Percentiles rank a stretch among this genome's conserved stretches.
These are phyloP conservation scores for Lentinula guzmanii DNA, from an alignment of 768 basidiomycete species.

Conservation along the genomic window DNA sequence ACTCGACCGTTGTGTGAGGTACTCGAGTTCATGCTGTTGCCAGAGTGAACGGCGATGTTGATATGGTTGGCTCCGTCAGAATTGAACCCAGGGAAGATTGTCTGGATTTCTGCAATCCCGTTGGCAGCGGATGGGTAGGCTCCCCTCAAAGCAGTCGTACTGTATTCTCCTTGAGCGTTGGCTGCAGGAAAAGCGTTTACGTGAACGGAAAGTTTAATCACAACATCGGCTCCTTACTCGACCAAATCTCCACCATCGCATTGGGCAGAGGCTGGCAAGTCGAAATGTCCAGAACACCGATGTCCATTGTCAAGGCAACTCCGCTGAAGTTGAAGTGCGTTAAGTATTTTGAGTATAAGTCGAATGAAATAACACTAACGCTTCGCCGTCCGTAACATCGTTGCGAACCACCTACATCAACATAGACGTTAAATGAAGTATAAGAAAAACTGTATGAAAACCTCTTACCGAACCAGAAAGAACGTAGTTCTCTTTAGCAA, in stretches of 20 bases:
- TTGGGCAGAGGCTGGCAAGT: constrained; percentile 32
- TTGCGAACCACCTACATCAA: constrained; percentile 11
- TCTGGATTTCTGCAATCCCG: constrained; percentile 33
- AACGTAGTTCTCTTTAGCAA: background rate
- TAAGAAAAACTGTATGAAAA: background rate
- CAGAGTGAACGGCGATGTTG: constrained; percentile 26
- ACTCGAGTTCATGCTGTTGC: constrained; percentile 18
- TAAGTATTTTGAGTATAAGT: background rate
- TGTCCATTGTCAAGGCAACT: constrained; percentile 28
- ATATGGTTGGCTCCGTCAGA: constrained; percentile 30
- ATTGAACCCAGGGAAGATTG: constrained; percentile 30
- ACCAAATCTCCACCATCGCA: constrained; percentile 34
- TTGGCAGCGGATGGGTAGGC: constrained; percentile 23
- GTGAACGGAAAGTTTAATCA: background rate
- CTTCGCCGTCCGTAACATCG: constrained; percentile 22
- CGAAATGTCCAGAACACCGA: constrained; percentile 31
- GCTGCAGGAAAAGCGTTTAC: constrained; percentile 13
- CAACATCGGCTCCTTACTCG: constrained; percentile 12
- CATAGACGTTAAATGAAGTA: background rate
- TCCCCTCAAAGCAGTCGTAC: constrained; percentile 28
- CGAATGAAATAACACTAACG: constrained; percentile 11
- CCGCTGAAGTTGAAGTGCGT: constrained; percentile 19
- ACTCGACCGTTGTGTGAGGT: constrained; percentile 29
- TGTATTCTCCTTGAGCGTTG: constrained; percentile 28
- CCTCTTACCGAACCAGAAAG: background rate